These are phyloP conservation scores for Brassica cretica DNA, from an alignment of 345 rosid species.

Conservation along the genomic window DNA sequence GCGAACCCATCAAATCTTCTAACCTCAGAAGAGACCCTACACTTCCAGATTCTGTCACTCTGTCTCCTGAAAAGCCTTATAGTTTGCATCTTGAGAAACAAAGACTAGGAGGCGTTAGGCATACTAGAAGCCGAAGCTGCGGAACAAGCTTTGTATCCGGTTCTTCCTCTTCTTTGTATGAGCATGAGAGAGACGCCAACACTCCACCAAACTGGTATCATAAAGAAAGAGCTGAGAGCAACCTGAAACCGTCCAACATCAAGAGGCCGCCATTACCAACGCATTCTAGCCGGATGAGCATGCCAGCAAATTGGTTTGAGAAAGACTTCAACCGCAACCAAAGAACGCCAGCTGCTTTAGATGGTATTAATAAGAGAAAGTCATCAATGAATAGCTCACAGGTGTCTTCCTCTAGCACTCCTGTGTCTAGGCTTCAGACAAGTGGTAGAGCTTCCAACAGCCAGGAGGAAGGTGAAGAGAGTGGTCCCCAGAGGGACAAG, in stretches of 20 bases:
- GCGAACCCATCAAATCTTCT: conserved; percentile 34
- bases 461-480: conserved; percentile 30
- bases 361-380: conserved; percentile 23
- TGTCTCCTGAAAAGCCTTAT: conserved; percentile 46
- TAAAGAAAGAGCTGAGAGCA: conserved; percentile 47
- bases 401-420: conserved; percentile 35
- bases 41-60: conserved; percentile 35
- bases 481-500: conserved; percentile 39
- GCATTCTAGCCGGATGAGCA: conserved; percentile 31
- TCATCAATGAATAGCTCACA: conserved; percentile 47
- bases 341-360: conserved; percentile 21
- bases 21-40: conserved; percentile 49
- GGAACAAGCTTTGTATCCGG: conserved; percentile 48
- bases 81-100: conserved; percentile 43
- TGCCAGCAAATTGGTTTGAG: conserved; percentile 44
- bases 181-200: conserved; percentile 43
- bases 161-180: conserved; percentile 37
- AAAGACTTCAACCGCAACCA: conserved; percentile 35
- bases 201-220: conserved; percentile 45
- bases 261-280: conserved; percentile 31
- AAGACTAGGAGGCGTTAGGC: conserved; percentile 43
- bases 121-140: conserved; percentile 70
- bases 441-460: conserved; percentile 29
- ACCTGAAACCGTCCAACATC: conserved; percentile 38
- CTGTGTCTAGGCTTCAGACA: conserved; percentile 42